Percentiles rank a stretch among this genome's conserved stretches.
Evolutionary conservation across 2,329 filamentous ascomycete genomes (phyloP).

Genomic region (Elsinoe batatas): DNA sequence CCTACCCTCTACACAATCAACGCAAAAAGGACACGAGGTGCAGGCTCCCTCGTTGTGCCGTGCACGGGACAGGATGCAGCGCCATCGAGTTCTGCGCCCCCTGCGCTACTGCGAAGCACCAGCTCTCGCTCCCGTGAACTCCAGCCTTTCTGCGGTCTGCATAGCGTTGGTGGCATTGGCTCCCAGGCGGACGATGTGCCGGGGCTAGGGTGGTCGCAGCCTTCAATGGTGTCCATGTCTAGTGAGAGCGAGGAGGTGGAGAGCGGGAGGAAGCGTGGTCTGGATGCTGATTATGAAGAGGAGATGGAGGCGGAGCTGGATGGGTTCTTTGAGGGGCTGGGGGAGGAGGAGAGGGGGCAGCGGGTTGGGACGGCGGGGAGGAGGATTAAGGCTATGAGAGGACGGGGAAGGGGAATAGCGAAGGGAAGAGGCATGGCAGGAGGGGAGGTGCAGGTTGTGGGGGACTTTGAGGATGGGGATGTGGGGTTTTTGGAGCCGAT

Average conservation of each 20-base stretch:
- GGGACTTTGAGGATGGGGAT: constrained; percentile 12
- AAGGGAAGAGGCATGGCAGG: background rate
- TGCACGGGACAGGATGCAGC: background rate
- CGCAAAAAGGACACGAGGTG: background rate
- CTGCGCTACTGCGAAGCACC: background rate
- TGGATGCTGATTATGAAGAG: constrained; percentile 25
- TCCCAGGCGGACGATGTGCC: constrained; percentile 41
- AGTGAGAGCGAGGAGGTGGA: constrained; percentile 23
- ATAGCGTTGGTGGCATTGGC: constrained; percentile 61
- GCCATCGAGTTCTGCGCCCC: background rate
- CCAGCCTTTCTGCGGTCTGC: constrained; percentile 69
- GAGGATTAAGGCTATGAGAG: constrained; percentile 28
- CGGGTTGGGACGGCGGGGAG: constrained; percentile 16
- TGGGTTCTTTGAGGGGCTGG: constrained; percentile 23
- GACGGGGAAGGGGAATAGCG: constrained; percentile 23
- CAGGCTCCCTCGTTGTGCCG: background rate
- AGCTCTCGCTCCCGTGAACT: constrained; percentile 46
- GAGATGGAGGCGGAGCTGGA: constrained; percentile 29
- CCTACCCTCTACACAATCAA: background rate
- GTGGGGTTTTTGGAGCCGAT: constrained; percentile 11
- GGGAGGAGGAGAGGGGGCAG: background rate
- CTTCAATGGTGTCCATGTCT: constrained; percentile 15
- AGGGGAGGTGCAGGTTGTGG: constrained; percentile 5
- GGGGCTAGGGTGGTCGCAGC: constrained; percentile 27
- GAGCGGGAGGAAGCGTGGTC: background rate